A percentile compares a stretch with the other conserved stretches of the same genome.
Conservation (phyloP, 805 yeast species). For the Pichia exigua region DNA sequence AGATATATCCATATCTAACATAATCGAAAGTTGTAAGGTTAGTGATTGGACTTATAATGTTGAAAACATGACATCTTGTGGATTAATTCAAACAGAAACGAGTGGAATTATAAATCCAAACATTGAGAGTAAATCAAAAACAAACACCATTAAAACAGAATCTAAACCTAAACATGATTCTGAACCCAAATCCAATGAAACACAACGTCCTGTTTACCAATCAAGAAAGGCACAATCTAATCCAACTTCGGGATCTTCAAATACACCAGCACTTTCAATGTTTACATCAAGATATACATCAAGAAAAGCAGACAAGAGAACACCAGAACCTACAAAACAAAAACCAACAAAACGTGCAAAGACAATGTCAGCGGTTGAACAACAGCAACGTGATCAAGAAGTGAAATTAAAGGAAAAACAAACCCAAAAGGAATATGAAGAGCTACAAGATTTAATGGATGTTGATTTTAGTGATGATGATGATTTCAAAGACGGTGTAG, state of each 20-base stretch:
- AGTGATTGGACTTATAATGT: conserved; percentile 10
- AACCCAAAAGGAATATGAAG: background rate
- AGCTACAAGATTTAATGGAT: conserved; percentile 14
- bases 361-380: conserved; percentile 7
- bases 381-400: background rate
- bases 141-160: background rate
- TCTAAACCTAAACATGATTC: background rate
- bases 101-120: background rate
- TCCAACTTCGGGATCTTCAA: conserved; percentile 8
- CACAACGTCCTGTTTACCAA: conserved; percentile 13
- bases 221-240: conserved; percentile 14
- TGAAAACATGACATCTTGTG: conserved; percentile 20
- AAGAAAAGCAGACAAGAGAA: conserved; percentile 14
- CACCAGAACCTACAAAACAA: background rate
- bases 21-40: conserved; percentile 14
- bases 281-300: conserved; percentile 1
- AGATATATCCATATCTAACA: conserved; percentile 14
- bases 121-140: background rate
- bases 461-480: conserved; percentile 15
- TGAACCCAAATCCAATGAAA: background rate
- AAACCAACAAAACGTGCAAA: conserved; percentile 5
- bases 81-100: conserved; percentile 17
- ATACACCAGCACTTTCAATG: background rate
- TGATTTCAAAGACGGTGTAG: background rate
- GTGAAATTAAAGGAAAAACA: background rate